Evolutionary conservation across 108 stramenopile genomes (phyloP), one percentile per base, ranked within the genome.

Genomic region (Skeletonema potamos): DNA sequence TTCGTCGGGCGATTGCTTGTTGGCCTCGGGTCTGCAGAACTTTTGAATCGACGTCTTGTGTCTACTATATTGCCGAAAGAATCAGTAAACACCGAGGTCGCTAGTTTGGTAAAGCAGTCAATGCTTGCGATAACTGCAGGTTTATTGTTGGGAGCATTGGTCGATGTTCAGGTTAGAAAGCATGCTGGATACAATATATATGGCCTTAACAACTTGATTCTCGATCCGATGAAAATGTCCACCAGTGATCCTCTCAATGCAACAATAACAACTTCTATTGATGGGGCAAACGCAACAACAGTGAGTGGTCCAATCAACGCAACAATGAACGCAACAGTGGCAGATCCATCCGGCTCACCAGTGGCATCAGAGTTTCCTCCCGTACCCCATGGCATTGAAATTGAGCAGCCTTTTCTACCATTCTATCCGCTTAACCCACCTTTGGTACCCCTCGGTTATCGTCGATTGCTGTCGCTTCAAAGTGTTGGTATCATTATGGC

Each of bases 21-120:
- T 27, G 82, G 82, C 18, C 70, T 83, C 18, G 74, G 70, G 4
- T 77, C 57, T 17, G 61, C 73, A 46, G 75, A 81, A 58, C 10
- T 62, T 24, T 46, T 79, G 32, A 73, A 74, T 48, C 43, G 72
- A 55, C 77, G 72, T 13, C 46, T 79, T 39, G 29, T 66, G 11
- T 22, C n/a, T 57, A 54, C 56, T 9, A 44, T 72, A 18, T 12
- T 77, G 15, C 39, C 61, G 27, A 57, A 27, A 7, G 71, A 74
- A 41, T 67, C 54, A 4, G 61, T 82, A 12, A 76, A 75, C 28
- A 12, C 41, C 51, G 81, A 77, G 62, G 62, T 63, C 36, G 54
- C 76, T 32, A 28, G 62, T 27, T 64, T 72, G 29, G 70, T 22
- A 27, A 62, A 48, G 34, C 59, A 15, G 58, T 64, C 54, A 27